phyloP scores from a whole-genome alignment of 495 filamentous ascomycete genomes.

The Hapsidospora chrysogenum region DNA sequence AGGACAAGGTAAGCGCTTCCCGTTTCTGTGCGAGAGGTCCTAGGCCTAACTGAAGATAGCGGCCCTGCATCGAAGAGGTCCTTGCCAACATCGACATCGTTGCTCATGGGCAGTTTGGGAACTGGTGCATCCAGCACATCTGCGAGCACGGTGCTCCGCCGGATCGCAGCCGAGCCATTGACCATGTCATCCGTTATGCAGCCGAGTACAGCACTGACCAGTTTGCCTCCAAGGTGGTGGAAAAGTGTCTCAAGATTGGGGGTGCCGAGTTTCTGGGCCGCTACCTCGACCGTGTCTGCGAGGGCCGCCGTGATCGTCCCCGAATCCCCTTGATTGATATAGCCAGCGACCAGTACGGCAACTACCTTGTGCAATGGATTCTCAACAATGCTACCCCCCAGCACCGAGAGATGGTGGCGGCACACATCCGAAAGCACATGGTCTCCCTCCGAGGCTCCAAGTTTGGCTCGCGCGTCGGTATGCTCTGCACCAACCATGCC shows the following conservation, averaged over 20 bases:
- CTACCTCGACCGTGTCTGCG: constrained; percentile 87
- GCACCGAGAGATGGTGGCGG: constrained; percentile 83
- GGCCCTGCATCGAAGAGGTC: constrained; percentile 92
- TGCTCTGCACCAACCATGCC: constrained; percentile 94
- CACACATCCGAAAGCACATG: constrained; percentile 97
- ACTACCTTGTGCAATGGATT: constrained; percentile 96
- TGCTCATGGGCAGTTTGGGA: constrained; percentile 96
- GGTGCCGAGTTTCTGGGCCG: constrained; percentile 79
- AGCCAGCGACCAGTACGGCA: constrained; percentile 95
- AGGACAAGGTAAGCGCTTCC: constrained; percentile 90
- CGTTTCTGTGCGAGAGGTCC: no score
- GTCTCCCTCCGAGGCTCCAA: constrained; percentile 96
- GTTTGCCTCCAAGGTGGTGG: constrained; percentile 96
- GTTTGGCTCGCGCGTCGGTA: constrained; percentile 93
- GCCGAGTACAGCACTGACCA: constrained; percentile 98
- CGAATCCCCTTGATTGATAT: constrained; percentile 97
- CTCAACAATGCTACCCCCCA: constrained; percentile 70
- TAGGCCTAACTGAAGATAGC: no score
- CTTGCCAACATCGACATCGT: constrained; percentile 86
- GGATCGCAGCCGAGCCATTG: constrained; percentile 83
- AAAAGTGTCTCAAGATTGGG: constrained; percentile 97
- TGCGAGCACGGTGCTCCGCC: constrained; percentile 89
- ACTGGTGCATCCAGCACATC: constrained; percentile 99
- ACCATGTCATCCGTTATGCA: constrained; percentile 83
- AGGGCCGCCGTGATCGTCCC: constrained; percentile 75